A percentile compares a stretch with the other conserved stretches of the same genome.
Conservation (phyloP, 805 yeast species). For the Lachancea nothofagi region DNA sequence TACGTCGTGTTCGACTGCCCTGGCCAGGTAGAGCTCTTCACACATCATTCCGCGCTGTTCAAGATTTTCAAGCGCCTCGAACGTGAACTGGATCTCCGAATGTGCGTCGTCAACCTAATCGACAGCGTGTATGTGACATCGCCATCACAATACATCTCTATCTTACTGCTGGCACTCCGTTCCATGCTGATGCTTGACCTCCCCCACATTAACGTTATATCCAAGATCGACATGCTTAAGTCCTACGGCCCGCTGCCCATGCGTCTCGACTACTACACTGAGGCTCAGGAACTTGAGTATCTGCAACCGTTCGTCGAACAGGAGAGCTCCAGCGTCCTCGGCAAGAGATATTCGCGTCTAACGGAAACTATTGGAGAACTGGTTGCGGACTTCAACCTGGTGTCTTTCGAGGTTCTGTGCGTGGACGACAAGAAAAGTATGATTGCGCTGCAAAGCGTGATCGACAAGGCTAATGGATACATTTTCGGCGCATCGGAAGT, state of each 20-base stretch:
- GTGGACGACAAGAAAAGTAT: constrained; percentile 89
- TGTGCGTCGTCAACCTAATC: constrained; percentile 79
- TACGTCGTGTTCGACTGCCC: constrained; percentile 86
- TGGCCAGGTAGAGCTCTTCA: constrained; percentile 93
- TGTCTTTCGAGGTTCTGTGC: constrained; percentile 81
- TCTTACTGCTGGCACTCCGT: constrained; percentile 71
- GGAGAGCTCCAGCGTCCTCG: constrained; percentile 64
- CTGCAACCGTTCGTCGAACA: constrained; percentile 62
- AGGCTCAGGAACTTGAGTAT: constrained; percentile 76
- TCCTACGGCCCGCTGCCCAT: constrained; percentile 80
- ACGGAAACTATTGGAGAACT: constrained; percentile 77
- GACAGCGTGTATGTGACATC: constrained; percentile 78
- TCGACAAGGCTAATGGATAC: constrained; percentile 93
- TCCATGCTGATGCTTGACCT: constrained; percentile 89
- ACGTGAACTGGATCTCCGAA: constrained; percentile 59
- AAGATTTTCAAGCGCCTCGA: constrained; percentile 61
- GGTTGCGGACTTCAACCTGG: constrained; percentile 80
- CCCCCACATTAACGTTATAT: constrained; percentile 89
- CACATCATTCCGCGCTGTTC: constrained; percentile 74
- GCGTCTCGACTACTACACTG: constrained; percentile 79
- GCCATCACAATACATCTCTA: constrained; percentile 85
- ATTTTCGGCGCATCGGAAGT: constrained; percentile 87
- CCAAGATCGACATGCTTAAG: constrained; percentile 79
- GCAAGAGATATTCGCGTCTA: constrained; percentile 56
- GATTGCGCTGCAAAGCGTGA: constrained; percentile 69